Base-by-base conservation (phyloP, 345 rosid species). In the Salix caprea region DNA sequence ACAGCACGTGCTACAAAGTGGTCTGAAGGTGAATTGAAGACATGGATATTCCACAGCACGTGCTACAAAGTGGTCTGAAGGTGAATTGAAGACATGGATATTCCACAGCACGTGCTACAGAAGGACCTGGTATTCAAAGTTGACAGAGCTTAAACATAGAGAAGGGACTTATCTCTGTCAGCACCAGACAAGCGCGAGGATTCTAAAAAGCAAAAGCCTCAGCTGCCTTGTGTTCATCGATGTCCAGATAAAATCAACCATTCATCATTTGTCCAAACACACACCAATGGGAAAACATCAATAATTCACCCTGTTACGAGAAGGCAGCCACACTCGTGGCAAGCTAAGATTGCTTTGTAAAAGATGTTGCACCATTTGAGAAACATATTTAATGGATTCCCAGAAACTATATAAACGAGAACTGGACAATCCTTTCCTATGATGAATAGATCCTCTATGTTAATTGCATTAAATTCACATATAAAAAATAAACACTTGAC, bases 131-230 rank as follows among this genome's bases (percentile, higher is more conserved):
- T 66, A 74, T 74, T 70, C 56, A 48, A 70, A 70, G 76, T 56
- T 77, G 79, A 40, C 36, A n/a, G 52, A 65, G 23, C 40, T 50
- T 86, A 21, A 75, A 84, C 85, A 81, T 77, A 64, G 84, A 65
- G 64, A 87, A 87, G 84, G 80, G 81, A 66, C 89, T 88, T 14
- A 18, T 86, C 72, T 93, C 97, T 19, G 85, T 82, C 56, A 85
- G 96, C 87, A 88, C 87, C 48, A 85, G 89, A 80, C 81, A 76
- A 54, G 87, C 89, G 62, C 91, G 88, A 32, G 91, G 99, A 11
- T 90, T 88, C 82, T 89, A 76, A 88, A 71, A 86, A 18, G 50
- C 6, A 70, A 66, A 32, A 34, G 42, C 32, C 39, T 66, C 42
- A 66, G 19, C 46, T 16, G 23, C 10, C 39, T 7, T 9, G 21